These are phyloP conservation scores for Mrakiaceae sp. DNA, from an alignment of 1,284 basidiomycete species.

Conservation along the genomic window DNA sequence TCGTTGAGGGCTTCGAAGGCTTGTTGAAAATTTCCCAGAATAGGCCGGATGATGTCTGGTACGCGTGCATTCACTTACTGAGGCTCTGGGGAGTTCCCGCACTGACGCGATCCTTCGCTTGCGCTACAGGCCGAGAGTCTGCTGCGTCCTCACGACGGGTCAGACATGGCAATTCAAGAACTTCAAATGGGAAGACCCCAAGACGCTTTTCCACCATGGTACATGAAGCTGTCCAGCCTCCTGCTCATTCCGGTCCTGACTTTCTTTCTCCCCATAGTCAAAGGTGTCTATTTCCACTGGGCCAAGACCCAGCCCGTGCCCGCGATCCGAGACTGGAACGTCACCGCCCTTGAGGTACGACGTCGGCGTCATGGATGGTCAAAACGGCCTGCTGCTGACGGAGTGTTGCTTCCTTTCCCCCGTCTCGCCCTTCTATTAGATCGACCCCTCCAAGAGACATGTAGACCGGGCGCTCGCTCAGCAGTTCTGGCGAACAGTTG, in stretches of 20 bases:
- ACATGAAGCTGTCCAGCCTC: constrained; percentile 24
- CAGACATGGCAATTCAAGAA: constrained; percentile 95
- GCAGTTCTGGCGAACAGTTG: constrained; percentile 86
- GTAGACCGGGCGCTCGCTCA: constrained; percentile 92
- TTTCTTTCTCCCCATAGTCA: constrained; percentile 45
- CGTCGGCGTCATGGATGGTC: background rate
- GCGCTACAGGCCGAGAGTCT: constrained; percentile 60
- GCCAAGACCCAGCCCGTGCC: constrained; percentile 77
- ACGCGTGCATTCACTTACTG: background rate
- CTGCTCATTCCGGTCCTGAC: background rate
- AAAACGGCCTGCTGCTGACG: constrained; percentile 14
- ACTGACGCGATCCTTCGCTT: background rate
- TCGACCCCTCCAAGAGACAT: constrained; percentile 78
- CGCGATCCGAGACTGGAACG: constrained; percentile 92
- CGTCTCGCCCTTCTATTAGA: constrained; percentile 41
- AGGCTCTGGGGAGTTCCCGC: background rate
- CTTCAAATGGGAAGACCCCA: constrained; percentile 92
- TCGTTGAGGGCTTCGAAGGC: constrained; percentile 88
- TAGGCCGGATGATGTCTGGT: constrained; percentile 6
- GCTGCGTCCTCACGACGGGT: constrained; percentile 93
- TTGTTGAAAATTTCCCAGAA: constrained; percentile 57
- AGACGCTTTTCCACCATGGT: constrained; percentile 86
- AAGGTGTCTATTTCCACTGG: constrained; percentile 87
- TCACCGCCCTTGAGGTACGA: constrained; percentile 75
- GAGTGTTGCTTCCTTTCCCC: background rate